Evolutionary conservation across 768 basidiomycete species (phyloP).

Genomic region (Fomitopsis pulvina): DNA sequence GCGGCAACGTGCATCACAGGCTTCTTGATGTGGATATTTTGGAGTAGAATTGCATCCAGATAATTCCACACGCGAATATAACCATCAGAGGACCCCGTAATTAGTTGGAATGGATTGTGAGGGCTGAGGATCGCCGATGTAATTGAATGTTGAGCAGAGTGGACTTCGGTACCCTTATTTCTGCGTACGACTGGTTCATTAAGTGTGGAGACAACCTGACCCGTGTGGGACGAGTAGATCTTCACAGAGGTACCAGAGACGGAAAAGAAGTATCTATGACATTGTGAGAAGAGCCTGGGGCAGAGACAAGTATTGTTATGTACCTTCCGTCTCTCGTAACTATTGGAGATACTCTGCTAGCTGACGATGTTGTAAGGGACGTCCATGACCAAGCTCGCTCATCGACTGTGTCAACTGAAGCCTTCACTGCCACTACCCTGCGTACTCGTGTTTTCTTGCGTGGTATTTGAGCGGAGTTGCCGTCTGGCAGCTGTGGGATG

Average conservation of each 20-base stretch:
- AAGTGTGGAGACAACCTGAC: conserved; percentile 80
- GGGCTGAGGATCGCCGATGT: conserved; percentile 77
- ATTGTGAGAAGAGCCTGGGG: conserved; percentile 8
- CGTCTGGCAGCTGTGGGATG: conserved; percentile 33
- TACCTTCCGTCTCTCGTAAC: conserved; percentile 90
- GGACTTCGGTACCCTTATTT: conserved; percentile 26
- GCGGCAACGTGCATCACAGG: conserved; percentile 68
- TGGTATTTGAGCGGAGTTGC: too few species aligned
- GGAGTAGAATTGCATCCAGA: conserved; percentile 73
- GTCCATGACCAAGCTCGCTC: conserved; percentile 55
- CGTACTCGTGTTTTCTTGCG: too few species aligned
- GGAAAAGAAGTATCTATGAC: conserved; percentile 79
- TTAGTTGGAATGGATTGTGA: conserved; percentile 81
- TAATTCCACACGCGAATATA: conserved; percentile 90
- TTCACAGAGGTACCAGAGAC: conserved; percentile 77
- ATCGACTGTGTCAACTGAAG: conserved; percentile 4
- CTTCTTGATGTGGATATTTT: conserved; percentile 63
- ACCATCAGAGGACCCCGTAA: conserved; percentile 84
- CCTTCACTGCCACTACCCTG: too few species aligned
- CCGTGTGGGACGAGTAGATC: conserved; percentile 75
- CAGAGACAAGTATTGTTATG: conserved; percentile 10
- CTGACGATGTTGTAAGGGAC: conserved; percentile 60
- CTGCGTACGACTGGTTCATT: conserved; percentile 34
- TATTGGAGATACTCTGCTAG: conserved; percentile 60
- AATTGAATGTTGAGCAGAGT: conserved; percentile 44